These are phyloP conservation scores for Nematocida sp. DNA, from an alignment of 371 early-diverging fungal species.

Conservation along the genomic window DNA sequence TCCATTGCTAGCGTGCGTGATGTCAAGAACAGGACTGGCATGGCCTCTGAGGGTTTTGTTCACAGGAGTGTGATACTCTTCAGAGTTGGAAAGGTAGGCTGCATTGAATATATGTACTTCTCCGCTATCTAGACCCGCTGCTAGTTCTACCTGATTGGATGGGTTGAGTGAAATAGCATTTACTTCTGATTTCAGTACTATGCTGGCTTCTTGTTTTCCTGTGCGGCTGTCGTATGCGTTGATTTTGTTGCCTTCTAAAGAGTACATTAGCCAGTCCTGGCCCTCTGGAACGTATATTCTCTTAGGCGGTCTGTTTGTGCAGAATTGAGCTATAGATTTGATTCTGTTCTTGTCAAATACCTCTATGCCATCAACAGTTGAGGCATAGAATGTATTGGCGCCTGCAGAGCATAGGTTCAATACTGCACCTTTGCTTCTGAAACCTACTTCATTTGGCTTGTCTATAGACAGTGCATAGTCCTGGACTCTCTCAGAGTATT, in stretches of 20 bases:
- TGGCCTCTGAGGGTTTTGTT: conserved; percentile 80
- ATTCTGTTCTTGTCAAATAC: conserved; percentile 49
- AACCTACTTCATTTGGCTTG: not conserved
- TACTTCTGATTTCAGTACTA: conserved; percentile 39
- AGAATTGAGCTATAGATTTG: conserved; percentile 20
- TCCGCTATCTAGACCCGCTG: conserved; percentile 56
- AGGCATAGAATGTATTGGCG: conserved; percentile 4
- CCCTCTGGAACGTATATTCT: not conserved
- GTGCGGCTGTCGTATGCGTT: conserved; percentile 57
- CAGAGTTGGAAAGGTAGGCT: conserved; percentile 84
- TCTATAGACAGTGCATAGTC: not conserved
- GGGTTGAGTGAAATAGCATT: conserved; percentile 59
- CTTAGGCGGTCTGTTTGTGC: conserved; percentile 21
- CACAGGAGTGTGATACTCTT: conserved; percentile 78
- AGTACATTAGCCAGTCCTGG: not conserved
- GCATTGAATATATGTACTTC: conserved; percentile 72
- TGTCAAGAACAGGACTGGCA: conserved; percentile 86
- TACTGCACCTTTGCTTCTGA: not conserved
- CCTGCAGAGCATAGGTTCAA: conserved; percentile 1
- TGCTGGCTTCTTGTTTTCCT: conserved; percentile 22
- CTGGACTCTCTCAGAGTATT: not conserved
- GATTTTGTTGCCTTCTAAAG: conserved; percentile 34
- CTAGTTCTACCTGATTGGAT: not conserved
- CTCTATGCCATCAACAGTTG: conserved; percentile 46
- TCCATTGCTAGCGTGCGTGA: conserved; percentile 93